Evolutionary conservation across 768 basidiomycete genomes (phyloP).

Genomic region (Xerocomellus chrysenteron): DNA sequence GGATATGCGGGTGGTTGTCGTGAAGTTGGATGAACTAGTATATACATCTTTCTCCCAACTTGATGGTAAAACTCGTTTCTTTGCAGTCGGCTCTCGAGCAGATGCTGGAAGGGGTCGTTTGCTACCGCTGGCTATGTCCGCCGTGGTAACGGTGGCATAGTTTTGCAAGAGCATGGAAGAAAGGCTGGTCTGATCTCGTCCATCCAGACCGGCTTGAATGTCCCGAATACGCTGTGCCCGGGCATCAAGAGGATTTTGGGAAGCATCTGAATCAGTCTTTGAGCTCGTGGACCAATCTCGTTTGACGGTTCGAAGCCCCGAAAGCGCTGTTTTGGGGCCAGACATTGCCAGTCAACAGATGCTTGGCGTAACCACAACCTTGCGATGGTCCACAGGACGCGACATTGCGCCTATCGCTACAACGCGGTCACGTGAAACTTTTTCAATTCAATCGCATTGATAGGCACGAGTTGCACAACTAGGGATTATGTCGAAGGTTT

Average conservation of each 20-base stretch:
- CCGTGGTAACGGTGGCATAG: conserved; percentile 12
- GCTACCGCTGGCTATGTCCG: conserved; percentile 25
- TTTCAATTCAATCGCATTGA: conserved; percentile 9
- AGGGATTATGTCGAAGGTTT: too few species aligned
- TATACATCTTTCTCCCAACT: conserved; percentile 44
- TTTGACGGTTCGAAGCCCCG: conserved; percentile 59
- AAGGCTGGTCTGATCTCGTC: conserved; percentile 35
- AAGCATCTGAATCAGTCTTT: conserved; percentile 24
- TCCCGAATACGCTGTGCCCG: conserved; percentile 47
- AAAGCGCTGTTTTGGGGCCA: conserved; percentile 40
- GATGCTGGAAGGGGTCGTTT: conserved; percentile 34
- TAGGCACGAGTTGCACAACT: too few species aligned
- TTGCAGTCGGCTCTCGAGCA: conserved; percentile 32
- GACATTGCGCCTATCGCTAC: neutral
- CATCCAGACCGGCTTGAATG: conserved; percentile 57
- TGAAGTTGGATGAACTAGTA: conserved; percentile 37
- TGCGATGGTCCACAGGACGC: neutral
- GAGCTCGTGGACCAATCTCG: conserved; percentile 62
- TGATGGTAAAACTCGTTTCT: conserved; percentile 58
- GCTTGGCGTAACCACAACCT: neutral
- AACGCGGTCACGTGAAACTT: conserved; percentile 24
- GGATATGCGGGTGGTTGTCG: conserved; percentile 9
- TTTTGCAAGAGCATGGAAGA: conserved; percentile 10
- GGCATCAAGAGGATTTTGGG: conserved; percentile 23
- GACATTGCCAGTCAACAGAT: conserved; percentile 17